These are phyloP conservation scores for Tetragonia tetragonoides DNA, from an alignment of 148 eudicot species.

Conservation along the genomic window DNA sequence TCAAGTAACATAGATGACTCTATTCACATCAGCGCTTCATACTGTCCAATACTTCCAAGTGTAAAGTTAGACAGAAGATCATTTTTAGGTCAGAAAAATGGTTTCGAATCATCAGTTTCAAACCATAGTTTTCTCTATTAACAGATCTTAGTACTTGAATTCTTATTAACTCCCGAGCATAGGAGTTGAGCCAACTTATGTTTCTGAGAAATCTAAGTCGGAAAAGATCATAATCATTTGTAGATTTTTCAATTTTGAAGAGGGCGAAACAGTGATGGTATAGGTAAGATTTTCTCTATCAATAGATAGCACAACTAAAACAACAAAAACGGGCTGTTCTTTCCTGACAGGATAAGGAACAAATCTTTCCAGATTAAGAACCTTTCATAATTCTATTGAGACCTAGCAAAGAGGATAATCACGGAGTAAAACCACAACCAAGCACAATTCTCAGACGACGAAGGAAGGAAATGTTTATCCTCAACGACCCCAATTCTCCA, in stretches of 20 bases:
- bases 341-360: not conserved
- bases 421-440: not conserved
- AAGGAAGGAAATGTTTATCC: not conserved
- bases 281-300: not conserved
- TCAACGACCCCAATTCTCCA: not conserved
- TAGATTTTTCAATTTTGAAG: not conserved
- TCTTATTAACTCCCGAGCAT: not conserved
- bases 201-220: not conserved
- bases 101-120: not conserved
- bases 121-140: not conserved
- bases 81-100: not conserved
- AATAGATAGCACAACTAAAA: not conserved
- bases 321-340: not conserved
- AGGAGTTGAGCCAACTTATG: not conserved
- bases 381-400: not conserved
- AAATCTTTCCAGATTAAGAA: not conserved
- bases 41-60: not conserved
- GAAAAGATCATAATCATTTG: not conserved
- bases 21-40: not conserved
- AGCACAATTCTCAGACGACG: not conserved
- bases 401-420: not conserved
- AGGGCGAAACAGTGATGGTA: not conserved
- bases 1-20: not conserved
- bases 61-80: not conserved
- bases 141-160: not conserved